A percentile compares a stretch with the other conserved stretches of the same genome.
These are phyloP conservation scores for Vitis hybrid DNA, from an alignment of 177 flowering plant genomes.

Conservation along the genomic window DNA sequence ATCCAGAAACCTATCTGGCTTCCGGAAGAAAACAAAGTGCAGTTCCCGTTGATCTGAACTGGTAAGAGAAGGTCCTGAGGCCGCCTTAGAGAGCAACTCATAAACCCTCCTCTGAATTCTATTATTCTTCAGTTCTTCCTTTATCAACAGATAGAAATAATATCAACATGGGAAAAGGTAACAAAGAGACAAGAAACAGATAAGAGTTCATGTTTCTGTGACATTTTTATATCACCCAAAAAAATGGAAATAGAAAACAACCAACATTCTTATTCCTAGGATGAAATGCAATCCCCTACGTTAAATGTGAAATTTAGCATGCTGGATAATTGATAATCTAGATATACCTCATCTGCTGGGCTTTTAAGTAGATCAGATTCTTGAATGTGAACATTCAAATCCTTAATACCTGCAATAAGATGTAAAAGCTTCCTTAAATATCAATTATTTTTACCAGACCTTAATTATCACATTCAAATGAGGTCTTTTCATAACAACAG, in stretches of 20 bases:
- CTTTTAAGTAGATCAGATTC: conserved; percentile 66
- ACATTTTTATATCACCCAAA: neutral
- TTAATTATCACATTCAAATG: no score
- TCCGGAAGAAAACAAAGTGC: conserved; percentile 82
- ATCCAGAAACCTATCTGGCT: conserved; percentile 66
- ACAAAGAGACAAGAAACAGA: neutral
- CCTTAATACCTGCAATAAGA: conserved; percentile 63
- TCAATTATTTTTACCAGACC: neutral
- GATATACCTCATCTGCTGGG: conserved; percentile 75
- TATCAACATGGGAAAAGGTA: neutral
- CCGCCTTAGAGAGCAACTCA: conserved; percentile 86
- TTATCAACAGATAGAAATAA: conserved; percentile 25
- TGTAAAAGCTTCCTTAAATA: conserved; percentile 5
- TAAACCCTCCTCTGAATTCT: conserved; percentile 73
- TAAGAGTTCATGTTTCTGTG: neutral
- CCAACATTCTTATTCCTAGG: neutral
- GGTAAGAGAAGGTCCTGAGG: conserved; percentile 39
- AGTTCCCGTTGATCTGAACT: conserved; percentile 67
- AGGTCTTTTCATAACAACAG: neutral
- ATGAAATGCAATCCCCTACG: neutral
- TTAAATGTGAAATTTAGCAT: neutral
- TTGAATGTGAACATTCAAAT: conserved; percentile 53
- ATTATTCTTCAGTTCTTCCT: conserved; percentile 90
- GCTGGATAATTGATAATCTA: neutral
- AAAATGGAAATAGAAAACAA: neutral